A percentile compares a stretch with the other conserved stretches of the same genome.
Evolutionary conservation across 1,139 yeast species (phyloP).

Genomic region (Debaryomyces coudertii): DNA sequence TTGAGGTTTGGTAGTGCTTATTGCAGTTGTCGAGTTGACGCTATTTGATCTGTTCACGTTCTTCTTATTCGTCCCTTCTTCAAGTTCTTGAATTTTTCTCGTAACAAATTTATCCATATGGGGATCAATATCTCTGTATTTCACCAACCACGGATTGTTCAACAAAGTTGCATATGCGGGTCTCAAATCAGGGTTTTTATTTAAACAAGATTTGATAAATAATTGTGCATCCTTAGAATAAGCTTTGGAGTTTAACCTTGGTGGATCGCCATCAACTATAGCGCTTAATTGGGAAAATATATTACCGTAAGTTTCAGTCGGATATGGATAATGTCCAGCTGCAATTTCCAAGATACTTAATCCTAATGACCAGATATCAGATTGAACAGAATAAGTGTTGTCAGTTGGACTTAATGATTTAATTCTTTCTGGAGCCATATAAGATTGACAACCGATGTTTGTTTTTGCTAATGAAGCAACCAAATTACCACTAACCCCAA

Average conservation of each 20-base stretch:
- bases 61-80: conserved; percentile 25
- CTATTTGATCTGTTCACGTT: conserved; percentile 19
- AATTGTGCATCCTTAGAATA: conserved; percentile 79
- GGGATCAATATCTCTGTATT: conserved; percentile 46
- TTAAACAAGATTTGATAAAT: conserved; percentile 79
- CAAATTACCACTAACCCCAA: conserved; percentile 93
- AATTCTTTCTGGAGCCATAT: conserved; percentile 99
- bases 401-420: conserved; percentile 62
- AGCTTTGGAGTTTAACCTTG: conserved; percentile 55
- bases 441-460: conserved; percentile 96
- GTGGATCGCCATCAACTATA: conserved; percentile 96
- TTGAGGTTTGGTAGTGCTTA: conserved; percentile 16
- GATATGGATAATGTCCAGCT: conserved; percentile 90
- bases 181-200: conserved; percentile 77
- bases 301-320: conserved; percentile 88
- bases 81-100: conserved; percentile 34
- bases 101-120: conserved; percentile 47
- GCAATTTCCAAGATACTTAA: conserved; percentile 87
- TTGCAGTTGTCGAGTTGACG: conserved; percentile 8
- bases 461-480: conserved; percentile 96
- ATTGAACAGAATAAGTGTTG: conserved; percentile 86
- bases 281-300: conserved; percentile 93
- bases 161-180: conserved; percentile 81
- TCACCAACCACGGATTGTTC: conserved; percentile 80
- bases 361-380: conserved; percentile 96